Base-by-base conservation (phyloP, 768 basidiomycete species). In the Trametes gibbosa region DNA sequence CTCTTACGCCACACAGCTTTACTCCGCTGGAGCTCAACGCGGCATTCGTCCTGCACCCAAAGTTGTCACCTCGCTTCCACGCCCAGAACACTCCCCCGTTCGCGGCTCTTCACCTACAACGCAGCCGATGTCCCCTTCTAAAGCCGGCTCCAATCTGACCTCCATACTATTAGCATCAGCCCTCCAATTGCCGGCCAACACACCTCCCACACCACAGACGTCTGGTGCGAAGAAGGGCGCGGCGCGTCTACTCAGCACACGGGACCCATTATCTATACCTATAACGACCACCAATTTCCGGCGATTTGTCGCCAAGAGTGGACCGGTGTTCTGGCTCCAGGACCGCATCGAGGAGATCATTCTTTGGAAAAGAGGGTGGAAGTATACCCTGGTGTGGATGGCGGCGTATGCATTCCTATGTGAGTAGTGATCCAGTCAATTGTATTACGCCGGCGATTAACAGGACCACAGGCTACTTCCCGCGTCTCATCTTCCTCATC, bases 281-380 rank as follows among this genome's bases (percentile, higher is more conserved):
- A 84, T 86, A 25, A 88, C 86, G 63, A 86, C 89, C 1, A 82
- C 79, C 63, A 92, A 94, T 68, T 95, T 95, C 67, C 81, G 86
- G 62, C 77, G 91, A 23, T 95, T 96, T 59, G 81, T 95, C 3
- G 80, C 84, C 6, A 85, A 80, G 64, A 77, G 84, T 3, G 90
- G 91, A 0, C 87, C 90, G 0, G 74, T 94, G 7, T 96, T 95
- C 66, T 96, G 93, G 94, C 63, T 95, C 19, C 91, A 92, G 73
- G 94, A 97, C 68, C 75, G 94, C 1, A 68, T 91, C 14, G 94
- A 96, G 70, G 94, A 95, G 73, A 78, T 94, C 3, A 55, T 95
- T 3, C 76, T 90, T 63, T 95, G 94, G 94, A 86, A 82, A 69
- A 80, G 81, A 45, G 86, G 87, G 0, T 87, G 85, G 87, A 81